Evolutionary conservation across 768 basidiomycete species (phyloP).

Genomic region (Termitomyces sp.): DNA sequence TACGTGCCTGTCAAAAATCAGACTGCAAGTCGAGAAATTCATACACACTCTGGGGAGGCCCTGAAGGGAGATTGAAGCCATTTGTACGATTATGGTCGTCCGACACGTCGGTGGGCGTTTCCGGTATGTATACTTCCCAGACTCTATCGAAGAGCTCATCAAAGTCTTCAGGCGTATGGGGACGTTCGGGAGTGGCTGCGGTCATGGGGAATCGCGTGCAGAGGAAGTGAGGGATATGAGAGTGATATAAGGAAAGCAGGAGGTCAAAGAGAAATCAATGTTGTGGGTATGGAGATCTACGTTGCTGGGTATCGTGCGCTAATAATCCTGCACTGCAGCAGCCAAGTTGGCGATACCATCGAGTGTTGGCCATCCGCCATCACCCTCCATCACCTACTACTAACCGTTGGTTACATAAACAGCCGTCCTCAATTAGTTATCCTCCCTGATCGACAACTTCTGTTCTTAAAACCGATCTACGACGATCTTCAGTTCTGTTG

Average conservation of each 20-base stretch:
- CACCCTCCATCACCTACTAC: not conserved
- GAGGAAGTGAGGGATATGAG: not conserved
- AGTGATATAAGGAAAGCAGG: constrained; percentile 5
- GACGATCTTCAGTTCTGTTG: not conserved
- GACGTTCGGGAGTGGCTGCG: constrained; percentile 9
- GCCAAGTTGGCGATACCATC: constrained; percentile 15
- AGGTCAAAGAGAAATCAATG: constrained; percentile 2
- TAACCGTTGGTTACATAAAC: constrained; percentile 16
- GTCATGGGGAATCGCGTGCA: constrained; percentile 9
- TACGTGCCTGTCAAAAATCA: not conserved
- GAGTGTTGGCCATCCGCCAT: constrained; percentile 14
- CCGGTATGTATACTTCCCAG: constrained; percentile 50
- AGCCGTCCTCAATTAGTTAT: not conserved
- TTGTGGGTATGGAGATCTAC: constrained; percentile 11
- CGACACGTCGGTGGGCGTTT: constrained; percentile 7
- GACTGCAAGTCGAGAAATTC: not conserved
- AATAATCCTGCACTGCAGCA: constrained; percentile 16
- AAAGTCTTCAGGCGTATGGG: constrained; percentile 44
- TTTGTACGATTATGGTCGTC: constrained; percentile 6
- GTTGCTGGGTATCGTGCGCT: constrained; percentile 12
- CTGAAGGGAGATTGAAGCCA: constrained; percentile 1
- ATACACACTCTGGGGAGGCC: constrained; percentile 15
- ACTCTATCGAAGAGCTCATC: constrained; percentile 59
- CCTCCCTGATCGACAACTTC: constrained; percentile 12
- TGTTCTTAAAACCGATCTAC: not conserved